A percentile compares a stretch with the other conserved stretches of the same genome.
Conservation (phyloP, 2,329 filamentous ascomycete genomes). For the Colletotrichum falcatum region DNA sequence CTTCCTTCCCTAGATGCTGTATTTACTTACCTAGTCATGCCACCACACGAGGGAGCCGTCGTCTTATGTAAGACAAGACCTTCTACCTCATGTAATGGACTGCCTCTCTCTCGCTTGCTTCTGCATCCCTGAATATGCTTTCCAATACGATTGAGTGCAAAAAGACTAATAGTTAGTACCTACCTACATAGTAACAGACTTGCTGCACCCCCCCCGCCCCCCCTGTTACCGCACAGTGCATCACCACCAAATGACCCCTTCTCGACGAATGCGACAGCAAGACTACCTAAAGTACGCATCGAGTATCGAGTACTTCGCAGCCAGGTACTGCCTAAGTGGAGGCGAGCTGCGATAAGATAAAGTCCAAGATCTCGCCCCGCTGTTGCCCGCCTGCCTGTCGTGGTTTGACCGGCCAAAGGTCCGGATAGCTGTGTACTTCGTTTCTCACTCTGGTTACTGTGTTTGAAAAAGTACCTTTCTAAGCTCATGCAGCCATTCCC, state of each 20-base stretch:
- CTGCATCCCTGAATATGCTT: neutral
- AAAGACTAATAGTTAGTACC: neutral
- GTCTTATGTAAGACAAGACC: neutral
- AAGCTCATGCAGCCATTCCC: neutral
- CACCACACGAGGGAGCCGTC: no score
- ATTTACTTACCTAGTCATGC: no score
- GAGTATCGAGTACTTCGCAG: no score
- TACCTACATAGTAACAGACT: no score
- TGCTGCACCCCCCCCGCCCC: no score
- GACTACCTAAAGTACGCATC: neutral
- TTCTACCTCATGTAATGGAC: neutral
- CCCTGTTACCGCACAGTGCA: constrained; percentile 24
- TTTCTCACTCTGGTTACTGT: rapidly evolving
- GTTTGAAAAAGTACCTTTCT: neutral
- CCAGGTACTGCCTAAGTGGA: neutral
- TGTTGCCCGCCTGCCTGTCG: constrained; percentile 3
- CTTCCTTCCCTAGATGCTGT: no score
- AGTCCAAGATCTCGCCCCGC: constrained; percentile 7
- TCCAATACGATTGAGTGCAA: neutral
- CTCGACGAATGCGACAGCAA: constrained; percentile 33
- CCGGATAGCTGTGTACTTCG: constrained; percentile 5
- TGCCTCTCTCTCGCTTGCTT: neutral
- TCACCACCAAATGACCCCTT: constrained; percentile 8
- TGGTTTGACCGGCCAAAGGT: neutral
- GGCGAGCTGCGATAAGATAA: constrained; percentile 6